Conservation (phyloP, 129 eudicot genomes). For the Tanacetum coccineum region DNA sequence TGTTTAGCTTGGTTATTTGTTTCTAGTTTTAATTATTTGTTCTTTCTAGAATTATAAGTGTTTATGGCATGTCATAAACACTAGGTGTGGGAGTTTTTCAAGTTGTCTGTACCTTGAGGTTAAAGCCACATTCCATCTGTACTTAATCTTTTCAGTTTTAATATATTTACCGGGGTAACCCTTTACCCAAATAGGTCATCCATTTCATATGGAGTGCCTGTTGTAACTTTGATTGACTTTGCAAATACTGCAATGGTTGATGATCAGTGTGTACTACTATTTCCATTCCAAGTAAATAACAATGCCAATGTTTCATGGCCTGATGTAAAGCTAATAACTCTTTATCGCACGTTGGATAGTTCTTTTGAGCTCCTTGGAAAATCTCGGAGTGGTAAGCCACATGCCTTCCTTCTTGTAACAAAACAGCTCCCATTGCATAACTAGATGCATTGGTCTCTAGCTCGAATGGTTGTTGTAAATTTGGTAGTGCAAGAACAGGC, state of each 20-base stretch:
- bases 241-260: not conserved
- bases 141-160: too few species aligned
- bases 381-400: conserved; percentile 21
- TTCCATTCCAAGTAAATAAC: too few species aligned
- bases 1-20: too few species aligned
- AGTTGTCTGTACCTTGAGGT: too few species aligned
- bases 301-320: too few species aligned
- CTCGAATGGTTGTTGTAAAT: conserved; percentile 10
- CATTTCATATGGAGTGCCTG: conserved; percentile 22
- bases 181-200: too few species aligned
- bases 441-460: conserved; percentile 23
- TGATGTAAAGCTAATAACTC: conserved; percentile 1
- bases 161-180: too few species aligned
- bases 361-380: conserved; percentile 15
- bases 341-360: conserved; percentile 24
- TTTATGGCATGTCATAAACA: too few species aligned
- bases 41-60: too few species aligned
- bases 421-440: conserved; percentile 15
- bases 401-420: conserved; percentile 22
- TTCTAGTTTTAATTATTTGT: too few species aligned
- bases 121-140: too few species aligned
- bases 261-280: conserved; percentile 5
- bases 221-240: not conserved
- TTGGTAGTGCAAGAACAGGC: conserved; percentile 21
- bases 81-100: too few species aligned